Base-by-base conservation (phyloP, 805 yeast genomes). In the Komagataella ulmi region DNA sequence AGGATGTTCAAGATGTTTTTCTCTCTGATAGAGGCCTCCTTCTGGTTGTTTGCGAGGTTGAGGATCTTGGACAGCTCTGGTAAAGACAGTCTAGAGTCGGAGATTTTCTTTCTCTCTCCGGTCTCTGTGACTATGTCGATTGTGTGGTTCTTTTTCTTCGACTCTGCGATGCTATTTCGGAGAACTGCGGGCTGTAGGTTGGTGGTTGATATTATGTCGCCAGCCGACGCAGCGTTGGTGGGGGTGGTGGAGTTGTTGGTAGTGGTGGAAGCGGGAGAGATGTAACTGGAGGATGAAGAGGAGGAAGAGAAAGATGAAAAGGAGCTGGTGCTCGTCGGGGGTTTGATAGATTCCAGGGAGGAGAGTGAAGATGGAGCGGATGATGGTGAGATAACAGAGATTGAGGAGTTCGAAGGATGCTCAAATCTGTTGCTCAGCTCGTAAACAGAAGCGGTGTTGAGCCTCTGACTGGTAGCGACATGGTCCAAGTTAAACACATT, bases 11-110 rank as follows among this genome's bases (percentile, higher is more conserved):
- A 59, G 17, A 83, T 72, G 47, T 71, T 71, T 43, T 70, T 65
- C 58, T 83, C 88, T 17, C 84, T 64, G 49, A 69, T 70, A 23
- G 75, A 71, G 0, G 88, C 81, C 57, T 82, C 80, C 40, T 73
- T 70, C n/a, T 70, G 62, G 18, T 76, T 68, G 6, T 75, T 69
- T n/a, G 65, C 61, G 21, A 81, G 63, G 14, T 75, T 69, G 46
- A 82, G 59, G 3, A 80, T 77, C 52, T 69, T 69, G 4, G 83
- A 76, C 24, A 82, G 65, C 50, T 80, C 82, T 43, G 70, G 72
- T 3, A 81, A 68, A 14, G 85, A 81, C 30, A 82, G 61, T 54
- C 87, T 65, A 3, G 85, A 79, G 56, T 78, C 81, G 24, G 62
- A 56, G 5, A 65, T 57, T 36, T 63, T 61, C 50, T 61, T 63